These are phyloP conservation scores for Funneliformis geosporum DNA, from an alignment of 192 early-diverging fungal species.

Conservation along the genomic window DNA sequence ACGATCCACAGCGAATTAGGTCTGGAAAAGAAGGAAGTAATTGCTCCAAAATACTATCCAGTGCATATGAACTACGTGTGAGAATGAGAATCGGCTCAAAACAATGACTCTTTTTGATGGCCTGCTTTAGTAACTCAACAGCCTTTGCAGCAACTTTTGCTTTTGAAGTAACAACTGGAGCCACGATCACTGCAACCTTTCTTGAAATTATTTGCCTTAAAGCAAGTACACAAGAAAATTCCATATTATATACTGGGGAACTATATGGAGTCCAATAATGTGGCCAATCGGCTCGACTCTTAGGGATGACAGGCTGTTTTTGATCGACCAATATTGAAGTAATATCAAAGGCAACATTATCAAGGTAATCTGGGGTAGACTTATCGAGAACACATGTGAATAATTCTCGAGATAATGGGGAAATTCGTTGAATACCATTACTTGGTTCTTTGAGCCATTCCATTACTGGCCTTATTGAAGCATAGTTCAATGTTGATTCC, in stretches of 20 bases:
- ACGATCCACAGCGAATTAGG: conserved; percentile 34
- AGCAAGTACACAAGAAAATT: conserved; percentile 33
- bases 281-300: background rate
- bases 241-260: conserved; percentile 23
- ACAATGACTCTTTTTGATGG: conserved; percentile 21
- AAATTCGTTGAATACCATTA: too few species aligned
- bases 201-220: conserved; percentile 31
- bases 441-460: conserved; percentile 1
- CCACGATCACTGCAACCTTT: conserved; percentile 35
- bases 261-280: background rate
- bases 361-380: background rate
- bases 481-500: background rate
- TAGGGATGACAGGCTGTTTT: background rate
- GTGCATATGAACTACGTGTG: conserved; percentile 15
- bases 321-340: conserved; percentile 3
- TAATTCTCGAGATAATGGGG: background rate
- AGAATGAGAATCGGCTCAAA: conserved; percentile 36
- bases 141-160: conserved; percentile 35
- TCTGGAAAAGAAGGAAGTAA: conserved; percentile 14
- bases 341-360: background rate
- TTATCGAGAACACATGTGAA: background rate
- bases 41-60: conserved; percentile 30
- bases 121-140: conserved; percentile 28
- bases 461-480: background rate
- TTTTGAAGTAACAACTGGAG: conserved; percentile 37